phyloP scores from a whole-genome alignment of 2,329 filamentous ascomycete genomes.

The Colletotrichum plurivorum region DNA sequence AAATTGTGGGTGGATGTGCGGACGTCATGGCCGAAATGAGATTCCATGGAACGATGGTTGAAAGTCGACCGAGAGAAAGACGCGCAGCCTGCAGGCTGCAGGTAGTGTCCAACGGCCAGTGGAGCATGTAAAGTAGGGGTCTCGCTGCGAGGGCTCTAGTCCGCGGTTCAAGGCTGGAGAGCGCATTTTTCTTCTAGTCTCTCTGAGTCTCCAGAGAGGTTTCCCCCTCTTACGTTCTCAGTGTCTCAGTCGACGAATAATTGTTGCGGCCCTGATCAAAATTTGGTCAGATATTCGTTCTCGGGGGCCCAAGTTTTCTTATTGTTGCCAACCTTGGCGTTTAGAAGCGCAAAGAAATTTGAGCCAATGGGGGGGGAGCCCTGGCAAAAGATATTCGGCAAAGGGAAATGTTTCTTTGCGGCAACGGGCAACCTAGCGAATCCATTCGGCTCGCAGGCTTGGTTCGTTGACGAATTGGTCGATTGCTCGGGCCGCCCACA shows the following conservation, averaged over 20 bases:
- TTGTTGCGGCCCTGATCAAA: conserved; percentile 12
- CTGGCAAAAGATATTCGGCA: background rate
- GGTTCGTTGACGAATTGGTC: conserved; percentile 7
- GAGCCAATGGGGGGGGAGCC: too few relatives aligned
- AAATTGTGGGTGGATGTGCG: conserved; percentile 37
- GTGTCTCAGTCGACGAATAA: conserved; percentile 8
- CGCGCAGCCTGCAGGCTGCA: background rate
- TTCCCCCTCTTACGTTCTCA: background rate
- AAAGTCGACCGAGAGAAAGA: background rate
- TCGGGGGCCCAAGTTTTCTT: background rate
- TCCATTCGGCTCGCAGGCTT: conserved; percentile 2
- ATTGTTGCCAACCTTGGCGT: conserved; percentile 24
- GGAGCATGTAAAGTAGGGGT: conserved; percentile 5
- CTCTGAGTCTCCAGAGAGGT: background rate
- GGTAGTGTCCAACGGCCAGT: conserved; percentile 8
- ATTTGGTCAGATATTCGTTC: conserved; percentile 22
- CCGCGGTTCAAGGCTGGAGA: conserved; percentile 4
- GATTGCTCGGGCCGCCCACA: conserved; percentile 8
- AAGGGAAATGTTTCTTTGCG: background rate
- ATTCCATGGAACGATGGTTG: conserved; percentile 12
- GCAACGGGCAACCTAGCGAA: conserved; percentile 10
- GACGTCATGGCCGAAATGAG: conserved; percentile 39
- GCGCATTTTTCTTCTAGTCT: background rate
- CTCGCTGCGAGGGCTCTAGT: conserved; percentile 5
- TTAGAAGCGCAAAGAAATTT: background rate